These are phyloP conservation scores for Panaeolus cyanescens DNA, from an alignment of 768 basidiomycete genomes.

Conservation along the genomic window DNA sequence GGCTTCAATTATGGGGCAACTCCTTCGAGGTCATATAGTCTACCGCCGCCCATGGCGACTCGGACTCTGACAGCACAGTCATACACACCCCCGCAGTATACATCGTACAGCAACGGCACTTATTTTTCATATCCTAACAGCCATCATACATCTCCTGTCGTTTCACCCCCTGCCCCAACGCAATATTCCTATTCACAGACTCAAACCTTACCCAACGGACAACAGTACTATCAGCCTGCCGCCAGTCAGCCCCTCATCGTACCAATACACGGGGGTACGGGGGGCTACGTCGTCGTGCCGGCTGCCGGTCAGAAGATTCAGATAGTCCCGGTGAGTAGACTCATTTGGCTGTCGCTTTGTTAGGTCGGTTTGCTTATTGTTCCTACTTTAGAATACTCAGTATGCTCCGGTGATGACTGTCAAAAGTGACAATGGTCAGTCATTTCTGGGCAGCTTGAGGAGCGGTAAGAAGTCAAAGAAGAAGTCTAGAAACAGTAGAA, in stretches of 20 bases:
- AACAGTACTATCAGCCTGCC: background rate
- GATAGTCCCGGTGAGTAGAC: background rate
- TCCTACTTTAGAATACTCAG: background rate
- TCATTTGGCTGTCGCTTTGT: background rate
- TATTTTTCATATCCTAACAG: background rate
- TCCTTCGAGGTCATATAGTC: background rate
- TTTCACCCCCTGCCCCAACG: background rate
- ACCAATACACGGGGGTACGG: conserved; percentile 3
- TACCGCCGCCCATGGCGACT: background rate
- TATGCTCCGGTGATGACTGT: background rate
- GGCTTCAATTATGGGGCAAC: background rate
- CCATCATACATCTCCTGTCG: background rate
- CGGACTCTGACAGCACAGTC: background rate
- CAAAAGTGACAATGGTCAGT: conserved; percentile 2
- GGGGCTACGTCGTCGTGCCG: conserved; percentile 1
- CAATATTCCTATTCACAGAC: background rate
- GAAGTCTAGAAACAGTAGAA: background rate
- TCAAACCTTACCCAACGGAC: background rate
- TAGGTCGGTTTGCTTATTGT: background rate
- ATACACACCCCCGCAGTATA: background rate
- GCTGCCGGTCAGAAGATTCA: background rate
- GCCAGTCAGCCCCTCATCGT: conserved; percentile 1
- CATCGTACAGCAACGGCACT: background rate
- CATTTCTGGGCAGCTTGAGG: conserved; percentile 2
- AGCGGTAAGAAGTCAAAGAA: background rate